phyloP scores from a whole-genome alignment of 2,329 filamentous ascomycete species.

The Diaporthe caulivora region DNA sequence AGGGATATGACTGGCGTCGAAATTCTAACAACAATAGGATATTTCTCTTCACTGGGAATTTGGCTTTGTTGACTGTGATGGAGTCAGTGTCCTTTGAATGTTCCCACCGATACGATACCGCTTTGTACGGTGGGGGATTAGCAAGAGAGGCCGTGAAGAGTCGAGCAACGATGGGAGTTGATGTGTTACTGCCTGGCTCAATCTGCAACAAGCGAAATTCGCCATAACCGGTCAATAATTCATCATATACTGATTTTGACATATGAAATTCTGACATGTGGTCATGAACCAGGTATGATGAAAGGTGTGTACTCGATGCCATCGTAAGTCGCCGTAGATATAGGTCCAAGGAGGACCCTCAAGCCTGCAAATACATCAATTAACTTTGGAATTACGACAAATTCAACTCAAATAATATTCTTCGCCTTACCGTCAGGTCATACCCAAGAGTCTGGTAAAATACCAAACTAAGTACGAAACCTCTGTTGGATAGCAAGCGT shows the following conservation, averaged over 20 bases:
- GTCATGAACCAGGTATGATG: neutral
- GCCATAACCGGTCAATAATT: too few relatives aligned
- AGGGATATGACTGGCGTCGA: neutral
- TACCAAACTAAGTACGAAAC: too few relatives aligned
- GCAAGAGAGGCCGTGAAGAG: neutral
- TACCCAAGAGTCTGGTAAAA: too few relatives aligned
- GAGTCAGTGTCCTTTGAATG: too few relatives aligned
- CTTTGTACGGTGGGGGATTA: neutral
- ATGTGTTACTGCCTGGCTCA: neutral
- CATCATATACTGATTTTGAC: neutral
- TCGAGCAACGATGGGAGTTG: neutral
- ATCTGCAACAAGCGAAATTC: neutral
- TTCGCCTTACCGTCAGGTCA: too few relatives aligned
- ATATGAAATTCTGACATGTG: rapidly evolving
- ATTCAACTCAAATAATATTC: too few relatives aligned
- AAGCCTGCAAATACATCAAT: neutral
- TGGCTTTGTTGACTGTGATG: neutral
- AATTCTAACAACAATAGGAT: neutral
- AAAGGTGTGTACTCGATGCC: neutral
- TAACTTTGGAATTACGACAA: neutral
- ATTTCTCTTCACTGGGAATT: neutral
- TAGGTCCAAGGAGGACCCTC: rapidly evolving
- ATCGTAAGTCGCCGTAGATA: too few relatives aligned
- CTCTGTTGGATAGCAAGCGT: neutral
- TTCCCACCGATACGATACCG: neutral